Conservation (phyloP, 192 early-diverging fungal genomes). For the Coemansia sp. region DNA sequence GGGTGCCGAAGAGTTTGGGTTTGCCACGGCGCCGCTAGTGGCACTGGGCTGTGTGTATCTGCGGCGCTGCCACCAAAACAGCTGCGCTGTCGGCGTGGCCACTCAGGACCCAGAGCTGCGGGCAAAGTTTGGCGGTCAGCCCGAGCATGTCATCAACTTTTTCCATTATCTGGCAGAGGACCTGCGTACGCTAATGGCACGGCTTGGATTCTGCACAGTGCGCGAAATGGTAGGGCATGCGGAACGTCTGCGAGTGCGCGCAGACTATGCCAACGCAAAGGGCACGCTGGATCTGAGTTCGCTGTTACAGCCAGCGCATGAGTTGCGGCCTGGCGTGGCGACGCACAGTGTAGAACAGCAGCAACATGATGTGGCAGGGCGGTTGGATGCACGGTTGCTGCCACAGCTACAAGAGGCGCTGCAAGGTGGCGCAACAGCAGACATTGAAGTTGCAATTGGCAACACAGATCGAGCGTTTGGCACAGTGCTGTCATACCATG, state of each 20-base stretch:
- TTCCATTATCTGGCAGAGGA: constrained; percentile 98
- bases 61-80: constrained; percentile 89
- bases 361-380: constrained; percentile 82
- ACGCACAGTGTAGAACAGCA: constrained; percentile 81
- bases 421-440: constrained; percentile 56
- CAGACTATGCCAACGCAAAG: constrained; percentile 73
- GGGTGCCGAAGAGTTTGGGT: constrained; percentile 99
- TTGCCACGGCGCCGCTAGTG: constrained; percentile 97
- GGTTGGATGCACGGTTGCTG: constrained; percentile 86
- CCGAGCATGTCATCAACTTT: constrained; percentile 99
- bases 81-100: constrained; percentile 96
- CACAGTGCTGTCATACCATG: constrained; percentile 86
- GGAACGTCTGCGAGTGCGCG: constrained; percentile 80
- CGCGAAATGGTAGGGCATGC: constrained; percentile 96
- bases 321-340: constrained; percentile 83
- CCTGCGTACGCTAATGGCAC: constrained; percentile 88
- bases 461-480: constrained; percentile 97
- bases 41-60: constrained; percentile 96
- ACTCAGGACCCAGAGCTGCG: constrained; percentile 95
- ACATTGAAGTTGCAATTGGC: constrained; percentile 65
- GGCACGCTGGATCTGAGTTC: constrained; percentile 81
- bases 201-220: constrained; percentile 87
- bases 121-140: constrained; percentile 88
- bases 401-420: constrained; percentile 77
- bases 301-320: constrained; percentile 84